A percentile compares a stretch with the other conserved stretches of the same genome.
phyloP scores from a whole-genome alignment of 768 basidiomycete genomes.

The Calocera viscosa region DNA sequence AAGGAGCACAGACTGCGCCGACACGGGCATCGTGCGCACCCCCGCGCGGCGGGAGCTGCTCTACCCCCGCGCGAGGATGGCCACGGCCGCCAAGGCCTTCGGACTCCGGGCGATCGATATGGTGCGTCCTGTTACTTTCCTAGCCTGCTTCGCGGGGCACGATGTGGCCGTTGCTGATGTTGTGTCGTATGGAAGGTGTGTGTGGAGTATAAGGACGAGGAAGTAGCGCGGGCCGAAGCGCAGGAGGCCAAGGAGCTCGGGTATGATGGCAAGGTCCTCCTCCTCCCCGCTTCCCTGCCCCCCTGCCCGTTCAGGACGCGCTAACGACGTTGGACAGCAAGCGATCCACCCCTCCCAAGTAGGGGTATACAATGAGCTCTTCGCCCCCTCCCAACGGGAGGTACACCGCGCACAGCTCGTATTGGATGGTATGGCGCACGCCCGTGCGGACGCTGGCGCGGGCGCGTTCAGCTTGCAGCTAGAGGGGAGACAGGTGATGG shows the following conservation, averaged over 20 bases:
- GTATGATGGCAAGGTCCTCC: slow-evolving; percentile 88
- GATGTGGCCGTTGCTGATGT: neutral
- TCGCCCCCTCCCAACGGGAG: slow-evolving; percentile 60
- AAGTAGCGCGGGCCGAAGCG: slow-evolving; percentile 59
- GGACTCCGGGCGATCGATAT: slow-evolving; percentile 80
- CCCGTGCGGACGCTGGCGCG: slow-evolving; percentile 35
- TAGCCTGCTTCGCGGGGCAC: neutral
- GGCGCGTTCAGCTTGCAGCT: slow-evolving; percentile 67
- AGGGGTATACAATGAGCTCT: slow-evolving; percentile 60
- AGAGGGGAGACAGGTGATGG: slow-evolving; percentile 47
- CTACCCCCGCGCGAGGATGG: slow-evolving; percentile 71
- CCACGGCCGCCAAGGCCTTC: slow-evolving; percentile 71
- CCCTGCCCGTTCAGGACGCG: neutral
- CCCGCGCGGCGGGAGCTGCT: slow-evolving; percentile 61
- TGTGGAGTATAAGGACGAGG: slow-evolving; percentile 67
- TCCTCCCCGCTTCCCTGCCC: slow-evolving; percentile 6
- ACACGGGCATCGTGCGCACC: slow-evolving; percentile 71
- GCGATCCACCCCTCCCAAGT: slow-evolving; percentile 86
- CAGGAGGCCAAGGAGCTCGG: slow-evolving; percentile 68
- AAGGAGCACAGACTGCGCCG: slow-evolving; percentile 90
- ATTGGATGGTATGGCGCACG: slow-evolving; percentile 47
- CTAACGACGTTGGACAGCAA: slow-evolving; percentile 44
- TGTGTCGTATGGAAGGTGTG: slow-evolving; percentile 48
- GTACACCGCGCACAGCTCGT: slow-evolving; percentile 67
- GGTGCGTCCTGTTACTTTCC: slow-evolving; percentile 34